Evolutionary conservation across 176 grass and related monocot species (phyloP).

Genomic region (Hyparrhenia diplandra): DNA sequence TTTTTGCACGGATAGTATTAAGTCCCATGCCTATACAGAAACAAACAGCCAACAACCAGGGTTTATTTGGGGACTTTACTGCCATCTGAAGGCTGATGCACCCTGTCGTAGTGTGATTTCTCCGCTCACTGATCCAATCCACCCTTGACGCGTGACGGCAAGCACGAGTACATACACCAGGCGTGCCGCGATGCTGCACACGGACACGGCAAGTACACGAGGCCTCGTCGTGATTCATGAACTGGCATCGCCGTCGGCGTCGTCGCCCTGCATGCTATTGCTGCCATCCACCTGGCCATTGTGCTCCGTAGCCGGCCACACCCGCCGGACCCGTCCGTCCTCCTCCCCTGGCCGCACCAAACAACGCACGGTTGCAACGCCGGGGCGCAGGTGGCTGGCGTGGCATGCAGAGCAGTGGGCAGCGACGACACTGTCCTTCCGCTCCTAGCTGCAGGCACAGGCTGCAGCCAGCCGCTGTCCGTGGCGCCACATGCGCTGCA

Average conservation of each 20-base stretch:
- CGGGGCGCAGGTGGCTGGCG: neutral
- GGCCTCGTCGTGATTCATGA: neutral
- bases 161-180: neutral
- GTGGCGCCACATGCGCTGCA: conserved; percentile 13
- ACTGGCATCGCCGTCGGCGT: neutral
- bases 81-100: neutral
- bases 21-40: neutral
- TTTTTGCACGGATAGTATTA: neutral
- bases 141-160: neutral
- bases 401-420: neutral
- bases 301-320: neutral
- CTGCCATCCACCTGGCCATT: neutral
- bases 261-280: neutral
- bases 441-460: neutral
- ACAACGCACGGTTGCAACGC: neutral
- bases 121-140: neutral
- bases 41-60: neutral
- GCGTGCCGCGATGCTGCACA: neutral
- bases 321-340: neutral
- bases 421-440: neutral
- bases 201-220: neutral
- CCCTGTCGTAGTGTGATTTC: neutral
- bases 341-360: no score
- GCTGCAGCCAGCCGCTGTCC: neutral
- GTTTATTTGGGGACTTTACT: neutral